Evolutionary conservation across 176 grass and related monocot genomes (phyloP).

Genomic region (Olyra latifolia): DNA sequence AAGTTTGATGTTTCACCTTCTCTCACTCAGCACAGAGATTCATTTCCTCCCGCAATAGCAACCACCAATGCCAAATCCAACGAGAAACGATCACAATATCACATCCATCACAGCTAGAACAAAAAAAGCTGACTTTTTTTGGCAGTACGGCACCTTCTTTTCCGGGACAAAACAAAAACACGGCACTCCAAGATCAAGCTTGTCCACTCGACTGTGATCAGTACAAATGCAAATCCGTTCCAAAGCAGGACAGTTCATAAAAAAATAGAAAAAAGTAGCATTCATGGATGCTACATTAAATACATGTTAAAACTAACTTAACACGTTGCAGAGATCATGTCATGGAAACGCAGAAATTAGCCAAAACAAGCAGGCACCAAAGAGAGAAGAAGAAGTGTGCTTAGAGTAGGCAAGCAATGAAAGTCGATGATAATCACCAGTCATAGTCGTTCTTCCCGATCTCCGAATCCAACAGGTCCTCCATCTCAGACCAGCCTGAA

Average conservation of each 20-base stretch:
- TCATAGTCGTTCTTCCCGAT: conserved; percentile 99
- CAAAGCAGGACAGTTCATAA: background rate
- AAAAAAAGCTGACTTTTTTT: background rate
- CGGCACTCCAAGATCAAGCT: conserved; percentile 18
- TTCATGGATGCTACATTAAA: background rate
- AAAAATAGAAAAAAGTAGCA: background rate
- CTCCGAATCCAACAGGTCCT: conserved; percentile 78
- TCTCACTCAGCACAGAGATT: conserved; percentile 9
- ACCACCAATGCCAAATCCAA: conserved; percentile 19
- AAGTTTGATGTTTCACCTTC: conserved; percentile 7
- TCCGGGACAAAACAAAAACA: background rate
- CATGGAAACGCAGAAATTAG: background rate
- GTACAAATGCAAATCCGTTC: background rate
- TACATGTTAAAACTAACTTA: background rate
- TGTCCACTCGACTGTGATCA: background rate
- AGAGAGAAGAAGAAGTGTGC: background rate
- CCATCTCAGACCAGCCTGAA: conserved; percentile 48
- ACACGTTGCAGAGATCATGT: background rate
- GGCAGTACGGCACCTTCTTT: background rate
- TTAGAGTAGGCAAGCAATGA: background rate
- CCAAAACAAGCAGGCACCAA: background rate
- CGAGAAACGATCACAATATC: conserved; percentile 1
- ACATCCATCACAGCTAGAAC: conserved; percentile 1
- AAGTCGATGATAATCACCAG: conserved; percentile 45
- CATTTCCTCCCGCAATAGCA: conserved; percentile 21